A percentile compares a stretch with the other conserved stretches of the same genome.
phyloP scores from a whole-genome alignment of 306 rosid species.

The Potentilla sterilis region DNA sequence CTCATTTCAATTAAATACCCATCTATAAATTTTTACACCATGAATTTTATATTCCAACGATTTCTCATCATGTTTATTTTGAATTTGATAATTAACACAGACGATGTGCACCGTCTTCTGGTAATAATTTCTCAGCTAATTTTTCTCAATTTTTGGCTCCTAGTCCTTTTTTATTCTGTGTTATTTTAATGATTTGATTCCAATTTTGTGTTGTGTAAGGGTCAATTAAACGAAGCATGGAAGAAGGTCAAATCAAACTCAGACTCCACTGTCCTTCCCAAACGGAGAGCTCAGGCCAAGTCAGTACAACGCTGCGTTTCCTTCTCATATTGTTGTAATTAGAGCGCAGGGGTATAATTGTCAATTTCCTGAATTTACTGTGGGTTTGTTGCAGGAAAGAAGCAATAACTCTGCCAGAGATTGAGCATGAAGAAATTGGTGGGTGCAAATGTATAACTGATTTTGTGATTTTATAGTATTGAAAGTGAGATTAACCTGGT shows the following conservation, averaged over 20 bases:
- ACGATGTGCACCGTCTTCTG: conserved; percentile 80
- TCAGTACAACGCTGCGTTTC: conserved; percentile 25
- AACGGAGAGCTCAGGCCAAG: conserved; percentile 81
- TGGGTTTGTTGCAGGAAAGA: conserved; percentile 48
- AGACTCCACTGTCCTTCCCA: conserved; percentile 64
- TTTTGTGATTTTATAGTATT: too few relatives aligned
- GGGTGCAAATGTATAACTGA: too few relatives aligned
- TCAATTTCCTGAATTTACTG: background rate
- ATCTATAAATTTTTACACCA: background rate
- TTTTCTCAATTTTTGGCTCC: background rate
- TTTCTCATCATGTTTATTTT: conserved; percentile 4
- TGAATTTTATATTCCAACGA: background rate
- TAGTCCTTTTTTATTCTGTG: background rate
- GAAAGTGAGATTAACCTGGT: too few relatives aligned
- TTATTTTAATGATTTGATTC: background rate
- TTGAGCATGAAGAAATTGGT: conserved; percentile 27
- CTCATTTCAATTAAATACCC: too few relatives aligned
- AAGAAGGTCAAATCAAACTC: too few relatives aligned
- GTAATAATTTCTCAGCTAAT: conserved; percentile 31
- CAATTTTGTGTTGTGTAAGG: background rate
- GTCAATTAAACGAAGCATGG: too few relatives aligned
- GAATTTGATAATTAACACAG: conserved; percentile 37
- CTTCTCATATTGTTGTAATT: background rate
- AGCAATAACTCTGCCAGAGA: conserved; percentile 59
- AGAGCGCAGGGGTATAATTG: background rate